These are phyloP conservation scores for Lentinula aciculospora DNA, from an alignment of 768 basidiomycete species.

Conservation along the genomic window DNA sequence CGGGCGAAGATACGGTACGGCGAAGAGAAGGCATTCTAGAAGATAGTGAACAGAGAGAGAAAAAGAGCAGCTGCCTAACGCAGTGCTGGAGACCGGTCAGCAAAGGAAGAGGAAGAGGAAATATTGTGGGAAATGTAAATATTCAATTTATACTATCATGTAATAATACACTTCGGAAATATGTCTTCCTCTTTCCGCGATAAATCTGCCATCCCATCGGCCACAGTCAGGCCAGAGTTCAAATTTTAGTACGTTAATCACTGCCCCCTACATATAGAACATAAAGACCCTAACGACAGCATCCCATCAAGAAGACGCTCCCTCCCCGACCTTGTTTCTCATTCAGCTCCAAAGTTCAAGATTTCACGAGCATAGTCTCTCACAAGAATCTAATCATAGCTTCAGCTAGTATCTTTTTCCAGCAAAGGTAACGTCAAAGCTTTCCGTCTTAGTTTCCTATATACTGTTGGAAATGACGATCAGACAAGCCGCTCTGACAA, in stretches of 20 bases:
- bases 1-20: constrained; percentile 66
- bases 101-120: not conserved
- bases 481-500: not conserved
- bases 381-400: not conserved
- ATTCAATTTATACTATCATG: constrained; percentile 5
- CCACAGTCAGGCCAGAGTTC: not conserved
- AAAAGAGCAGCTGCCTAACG: constrained; percentile 8
- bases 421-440: not conserved
- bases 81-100: not conserved
- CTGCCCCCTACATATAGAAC: not conserved
- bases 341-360: not conserved
- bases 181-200: not conserved
- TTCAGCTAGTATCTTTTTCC: not conserved
- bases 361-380: not conserved
- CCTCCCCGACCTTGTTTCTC: constrained; percentile 1
- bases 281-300: not conserved
- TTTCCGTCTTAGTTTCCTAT: not conserved
- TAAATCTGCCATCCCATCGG: not conserved
- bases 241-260: not conserved
- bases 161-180: not conserved
- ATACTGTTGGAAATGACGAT: not conserved
- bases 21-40: constrained; percentile 63
- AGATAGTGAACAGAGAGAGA: not conserved
- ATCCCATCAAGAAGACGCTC: not conserved
- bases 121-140: not conserved